Evolutionary conservation across 345 rosid species (phyloP).

Genomic region (Laguncularia racemosa): DNA sequence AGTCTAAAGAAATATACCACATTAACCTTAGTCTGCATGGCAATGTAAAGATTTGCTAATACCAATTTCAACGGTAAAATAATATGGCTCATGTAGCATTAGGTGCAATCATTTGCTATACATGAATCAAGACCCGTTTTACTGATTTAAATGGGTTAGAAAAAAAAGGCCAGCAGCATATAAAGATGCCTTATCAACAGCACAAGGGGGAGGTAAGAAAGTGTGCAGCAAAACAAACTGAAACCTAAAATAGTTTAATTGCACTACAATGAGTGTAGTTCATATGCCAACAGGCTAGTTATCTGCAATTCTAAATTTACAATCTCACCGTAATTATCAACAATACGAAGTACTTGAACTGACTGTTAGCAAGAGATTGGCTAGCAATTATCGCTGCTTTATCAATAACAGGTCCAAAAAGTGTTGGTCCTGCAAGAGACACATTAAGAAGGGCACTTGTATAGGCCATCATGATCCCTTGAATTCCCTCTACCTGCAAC

Average conservation of each 20-base stretch:
- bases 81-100: no score
- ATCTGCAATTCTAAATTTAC: neutral
- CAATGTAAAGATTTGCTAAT: no score
- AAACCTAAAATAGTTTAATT: neutral
- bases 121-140: no score
- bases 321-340: slow-evolving; percentile 81
- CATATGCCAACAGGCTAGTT: neutral
- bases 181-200: no score
- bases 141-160: no score
- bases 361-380: slow-evolving; percentile 59
- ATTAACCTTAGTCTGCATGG: no score
- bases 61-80: no score
- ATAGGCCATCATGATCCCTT: slow-evolving; percentile 80
- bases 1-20: no score
- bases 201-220: no score
- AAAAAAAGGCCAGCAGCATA: no score
- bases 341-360: slow-evolving; percentile 59
- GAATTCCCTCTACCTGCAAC: slow-evolving; percentile 83
- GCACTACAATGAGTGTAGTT: neutral
- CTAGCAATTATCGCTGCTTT: slow-evolving; percentile 63
- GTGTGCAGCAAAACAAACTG: neutral
- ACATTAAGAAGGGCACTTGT: slow-evolving; percentile 75
- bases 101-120: no score
- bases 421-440: slow-evolving; percentile 93
- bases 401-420: slow-evolving; percentile 82